These are phyloP conservation scores for Boletus speciosus DNA, from an alignment of 768 basidiomycete species.

Conservation along the genomic window DNA sequence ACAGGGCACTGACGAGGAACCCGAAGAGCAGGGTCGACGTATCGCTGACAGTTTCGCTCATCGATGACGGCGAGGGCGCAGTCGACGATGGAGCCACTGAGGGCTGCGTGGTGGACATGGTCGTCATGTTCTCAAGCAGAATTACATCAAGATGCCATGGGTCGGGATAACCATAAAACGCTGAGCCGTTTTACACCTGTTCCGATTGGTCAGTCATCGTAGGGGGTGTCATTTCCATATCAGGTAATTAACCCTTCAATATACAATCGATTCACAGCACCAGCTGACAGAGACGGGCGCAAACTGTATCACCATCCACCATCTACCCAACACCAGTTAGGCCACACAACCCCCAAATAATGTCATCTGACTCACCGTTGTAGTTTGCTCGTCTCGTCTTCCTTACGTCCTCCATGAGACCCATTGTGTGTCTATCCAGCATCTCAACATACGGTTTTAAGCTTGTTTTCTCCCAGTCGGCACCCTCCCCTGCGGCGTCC, in stretches of 20 bases:
- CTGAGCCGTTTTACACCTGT: neutral
- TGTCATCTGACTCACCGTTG: constrained; percentile 10
- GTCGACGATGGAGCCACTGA: neutral
- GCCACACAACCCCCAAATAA: neutral
- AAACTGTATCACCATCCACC: constrained; percentile 24
- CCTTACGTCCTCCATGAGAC: constrained; percentile 31
- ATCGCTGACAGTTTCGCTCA: neutral
- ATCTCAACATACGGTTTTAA: constrained; percentile 88
- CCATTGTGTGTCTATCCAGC: constrained; percentile 66
- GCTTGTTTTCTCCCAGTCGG: constrained; percentile 87
- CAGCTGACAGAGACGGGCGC: neutral
- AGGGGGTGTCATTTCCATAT: neutral
- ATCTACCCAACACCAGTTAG: constrained; percentile 14
- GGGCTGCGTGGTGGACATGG: constrained; percentile 23
- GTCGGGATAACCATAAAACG: neutral
- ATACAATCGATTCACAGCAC: neutral
- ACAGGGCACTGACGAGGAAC: constrained; percentile 31
- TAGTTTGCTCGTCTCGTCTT: constrained; percentile 18
- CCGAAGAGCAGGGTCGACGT: constrained; percentile 31
- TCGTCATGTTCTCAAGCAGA: constrained; percentile 17
- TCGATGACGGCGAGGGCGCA: constrained; percentile 1
- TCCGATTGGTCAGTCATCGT: constrained; percentile 19
- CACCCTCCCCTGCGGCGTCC: constrained; percentile 49
- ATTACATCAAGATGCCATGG: neutral
- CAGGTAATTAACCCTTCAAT: neutral